phyloP scores from a whole-genome alignment of 495 filamentous ascomycete species.

The Penicillium flavigenum region DNA sequence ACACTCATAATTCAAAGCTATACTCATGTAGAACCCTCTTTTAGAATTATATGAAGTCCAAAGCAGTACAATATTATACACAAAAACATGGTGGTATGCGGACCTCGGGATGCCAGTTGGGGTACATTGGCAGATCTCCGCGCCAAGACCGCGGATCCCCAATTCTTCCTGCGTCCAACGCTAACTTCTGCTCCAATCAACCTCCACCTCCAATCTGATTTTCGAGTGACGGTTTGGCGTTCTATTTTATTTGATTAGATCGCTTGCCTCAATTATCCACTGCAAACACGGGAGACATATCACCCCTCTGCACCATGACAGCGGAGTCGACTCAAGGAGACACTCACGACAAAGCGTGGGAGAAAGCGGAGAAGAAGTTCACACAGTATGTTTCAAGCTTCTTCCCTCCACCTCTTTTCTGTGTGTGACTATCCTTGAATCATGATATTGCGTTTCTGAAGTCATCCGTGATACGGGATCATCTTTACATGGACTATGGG shows the following conservation, averaged over 20 bases:
- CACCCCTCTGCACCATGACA: conserved; percentile 16
- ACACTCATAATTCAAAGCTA: neutral
- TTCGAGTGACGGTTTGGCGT: conserved; percentile 1
- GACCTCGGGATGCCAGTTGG: neutral
- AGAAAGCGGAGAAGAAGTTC: conserved; percentile 42
- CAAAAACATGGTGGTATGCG: neutral
- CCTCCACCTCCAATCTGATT: conserved; percentile 15
- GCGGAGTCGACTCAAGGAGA: conserved; percentile 21
- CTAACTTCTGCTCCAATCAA: conserved; percentile 25
- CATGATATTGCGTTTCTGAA: neutral
- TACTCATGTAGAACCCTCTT: neutral
- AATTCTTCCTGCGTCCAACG: conserved; percentile 25
- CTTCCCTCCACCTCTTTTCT: neutral
- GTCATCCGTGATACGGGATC: neutral
- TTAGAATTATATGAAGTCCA: neutral
- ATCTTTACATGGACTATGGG: neutral
- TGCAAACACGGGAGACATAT: neutral
- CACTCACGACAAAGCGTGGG: conserved; percentile 35
- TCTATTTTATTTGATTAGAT: neutral
- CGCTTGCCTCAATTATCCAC: neutral
- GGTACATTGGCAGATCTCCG: conserved; percentile 18
- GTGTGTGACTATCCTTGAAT: neutral
- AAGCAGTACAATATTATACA: neutral
- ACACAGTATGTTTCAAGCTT: conserved; percentile 33
- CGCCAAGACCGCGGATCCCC: conserved; percentile 35